These are phyloP conservation scores for Protomyces macrosporus DNA, from an alignment of 1,139 yeast genomes.

Conservation along the genomic window DNA sequence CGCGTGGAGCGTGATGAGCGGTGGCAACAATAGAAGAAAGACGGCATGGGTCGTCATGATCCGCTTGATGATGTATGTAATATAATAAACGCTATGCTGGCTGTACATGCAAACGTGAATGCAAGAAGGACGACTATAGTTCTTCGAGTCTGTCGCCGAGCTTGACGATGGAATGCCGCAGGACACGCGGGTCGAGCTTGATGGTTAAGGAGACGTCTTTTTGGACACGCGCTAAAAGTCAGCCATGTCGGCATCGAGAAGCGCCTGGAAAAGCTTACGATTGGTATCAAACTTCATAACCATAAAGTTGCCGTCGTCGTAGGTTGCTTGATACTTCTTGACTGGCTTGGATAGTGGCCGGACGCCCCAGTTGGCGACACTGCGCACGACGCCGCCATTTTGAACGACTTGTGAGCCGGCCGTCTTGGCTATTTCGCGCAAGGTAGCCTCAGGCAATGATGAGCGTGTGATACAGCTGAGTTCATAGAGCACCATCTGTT, in stretches of 20 bases:
- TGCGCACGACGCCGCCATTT: constrained; percentile 24
- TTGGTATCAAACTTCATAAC: constrained; percentile 24
- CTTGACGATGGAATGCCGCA: constrained; percentile 18
- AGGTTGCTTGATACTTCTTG: constrained; percentile 16
- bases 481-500: constrained; percentile 15
- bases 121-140: neutral
- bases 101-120: neutral
- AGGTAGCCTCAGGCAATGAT: constrained; percentile 12
- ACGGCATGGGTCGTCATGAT: neutral
- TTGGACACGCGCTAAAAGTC: constrained; percentile 10
- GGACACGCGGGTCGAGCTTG: constrained; percentile 20
- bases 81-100: neutral
- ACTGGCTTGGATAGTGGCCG: constrained; percentile 9
- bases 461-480: constrained; percentile 16
- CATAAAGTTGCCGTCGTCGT: constrained; percentile 15
- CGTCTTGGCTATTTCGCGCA: constrained; percentile 21
- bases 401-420: constrained; percentile 23
- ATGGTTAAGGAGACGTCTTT: constrained; percentile 14
- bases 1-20: constrained; percentile 2
- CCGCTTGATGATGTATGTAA: neutral
- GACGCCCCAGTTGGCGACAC: constrained; percentile 15
- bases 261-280: neutral
- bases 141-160: constrained; percentile 21
- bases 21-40: neutral
- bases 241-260: neutral